A percentile compares a stretch with the other conserved stretches of the same genome.
Conservation (phyloP, 2,329 filamentous ascomycete species). For the Neodidymelliopsis sp. region DNA sequence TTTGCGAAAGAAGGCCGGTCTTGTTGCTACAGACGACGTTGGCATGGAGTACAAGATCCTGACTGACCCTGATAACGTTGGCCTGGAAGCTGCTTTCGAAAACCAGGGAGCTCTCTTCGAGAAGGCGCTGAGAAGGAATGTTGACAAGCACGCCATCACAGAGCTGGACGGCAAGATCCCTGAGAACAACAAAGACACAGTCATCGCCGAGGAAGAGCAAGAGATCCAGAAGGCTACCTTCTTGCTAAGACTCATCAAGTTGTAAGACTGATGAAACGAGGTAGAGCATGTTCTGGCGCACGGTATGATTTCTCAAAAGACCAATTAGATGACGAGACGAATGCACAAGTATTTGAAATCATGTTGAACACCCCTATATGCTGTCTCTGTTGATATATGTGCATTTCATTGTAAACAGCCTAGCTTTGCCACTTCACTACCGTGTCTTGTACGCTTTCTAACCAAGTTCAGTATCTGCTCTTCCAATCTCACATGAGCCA, state of each 20-base stretch:
- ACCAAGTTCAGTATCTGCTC: not conserved
- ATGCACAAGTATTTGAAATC: conserved; percentile 15
- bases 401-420: not conserved
- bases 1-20: conserved; percentile 89
- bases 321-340: conserved; percentile 25
- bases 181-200: conserved; percentile 58
- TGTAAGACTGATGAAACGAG: conserved; percentile 55
- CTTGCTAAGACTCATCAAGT: conserved; percentile 75
- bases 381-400: not conserved
- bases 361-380: not conserved
- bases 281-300: conserved; percentile 11
- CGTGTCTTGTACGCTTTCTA: conserved; percentile 44
- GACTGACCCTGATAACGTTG: conserved; percentile 78
- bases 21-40: conserved; percentile 91
- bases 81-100: conserved; percentile 73
- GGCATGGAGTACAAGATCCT: conserved; percentile 91
- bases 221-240: conserved; percentile 85
- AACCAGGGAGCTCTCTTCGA: conserved; percentile 73
- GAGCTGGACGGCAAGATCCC: conserved; percentile 66
- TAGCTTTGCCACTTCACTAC: conserved; percentile 13
- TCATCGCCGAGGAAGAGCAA: conserved; percentile 84
- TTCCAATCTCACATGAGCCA: not conserved
- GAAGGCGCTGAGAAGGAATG: conserved; percentile 77
- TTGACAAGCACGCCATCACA: conserved; percentile 73
- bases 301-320: conserved; percentile 21